Base-by-base conservation (phyloP, 1,139 yeast genomes). In the Lodderomyces oxycetoniae region DNA sequence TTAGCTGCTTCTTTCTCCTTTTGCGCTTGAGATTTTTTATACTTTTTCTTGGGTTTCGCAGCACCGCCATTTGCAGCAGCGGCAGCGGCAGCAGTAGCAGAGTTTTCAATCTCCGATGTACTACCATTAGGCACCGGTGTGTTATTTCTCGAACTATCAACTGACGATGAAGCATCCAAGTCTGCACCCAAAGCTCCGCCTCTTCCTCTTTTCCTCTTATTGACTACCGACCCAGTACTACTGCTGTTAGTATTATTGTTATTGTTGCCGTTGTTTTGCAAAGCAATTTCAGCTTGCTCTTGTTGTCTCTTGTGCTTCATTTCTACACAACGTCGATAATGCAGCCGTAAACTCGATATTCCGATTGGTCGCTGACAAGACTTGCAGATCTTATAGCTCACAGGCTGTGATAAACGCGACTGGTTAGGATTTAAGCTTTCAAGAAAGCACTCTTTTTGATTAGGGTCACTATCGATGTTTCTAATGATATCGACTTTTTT, bases 291-390 rank as follows among this genome's bases (percentile, higher is more conserved):
- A 2, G 52, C 47, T 21, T 50, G 51, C 17, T 52, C 61, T 21
- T 55, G 50, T 32, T 57, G 54, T 37, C 55, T 60, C 37, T 61
- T 63, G 25, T 61, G 66, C 47, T 71, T 75, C 69, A 65, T 63
- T 37, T 66, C 74, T 4, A 62, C 45, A 52, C 86, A 79, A 55
- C 50, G 51, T 23, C 47, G 45, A 38, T 73, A 64, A 55, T 79
- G 86, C 11, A 57, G 52, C 0, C 52, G 47, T 31, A 78, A 52
- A 43, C 68, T 61, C 19, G 63, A 56, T 30, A 65, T 67, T 11
- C 81, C 70, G 10, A 83, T 66, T 1, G 91, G 91, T 39, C 81
- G 66, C 31, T 71, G 67, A 52, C 93, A 83, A 39, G 65, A 61
- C 38, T 75, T 77, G 53, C 93, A 83, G 47, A 80, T 69, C 45